phyloP scores from a whole-genome alignment of 805 yeast species.

The Candida methanosorbosa region DNA sequence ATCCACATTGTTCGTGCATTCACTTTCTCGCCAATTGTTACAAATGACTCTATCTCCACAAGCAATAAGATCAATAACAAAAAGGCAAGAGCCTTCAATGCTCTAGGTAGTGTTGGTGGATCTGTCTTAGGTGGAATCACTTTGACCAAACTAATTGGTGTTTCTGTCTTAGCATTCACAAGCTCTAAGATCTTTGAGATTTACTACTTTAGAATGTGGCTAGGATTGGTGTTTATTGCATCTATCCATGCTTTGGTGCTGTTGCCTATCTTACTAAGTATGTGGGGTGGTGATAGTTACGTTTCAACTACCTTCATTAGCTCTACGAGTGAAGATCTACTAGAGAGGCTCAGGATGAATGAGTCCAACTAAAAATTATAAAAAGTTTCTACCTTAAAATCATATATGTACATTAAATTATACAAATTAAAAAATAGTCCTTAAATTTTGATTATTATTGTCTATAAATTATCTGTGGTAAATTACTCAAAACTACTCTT shows the following conservation, averaged over 20 bases:
- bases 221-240: conserved; percentile 66
- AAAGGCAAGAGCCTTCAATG: conserved; percentile 35
- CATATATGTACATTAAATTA: too few relatives aligned
- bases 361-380: neutral
- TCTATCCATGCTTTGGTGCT: conserved; percentile 71
- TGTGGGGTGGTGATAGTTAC: conserved; percentile 54
- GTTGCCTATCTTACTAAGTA: conserved; percentile 65
- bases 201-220: conserved; percentile 94
- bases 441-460: too few relatives aligned
- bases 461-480: too few relatives aligned
- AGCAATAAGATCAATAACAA: neutral
- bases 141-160: conserved; percentile 83
- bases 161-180: conserved; percentile 78
- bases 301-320: conserved; percentile 11
- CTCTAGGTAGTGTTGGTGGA: conserved; percentile 77
- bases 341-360: conserved; percentile 10
- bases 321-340: conserved; percentile 15
- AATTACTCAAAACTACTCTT: too few relatives aligned
- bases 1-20: conserved; percentile 80
- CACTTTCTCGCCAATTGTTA: conserved; percentile 20
- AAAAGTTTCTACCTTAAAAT: too few relatives aligned
- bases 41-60: neutral
- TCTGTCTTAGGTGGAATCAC: conserved; percentile 89
- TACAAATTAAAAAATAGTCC: too few relatives aligned
- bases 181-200: conserved; percentile 81